Evolutionary conservation across 169 alveolate species (phyloP).

Genomic region (Eimeria acervulina): DNA sequence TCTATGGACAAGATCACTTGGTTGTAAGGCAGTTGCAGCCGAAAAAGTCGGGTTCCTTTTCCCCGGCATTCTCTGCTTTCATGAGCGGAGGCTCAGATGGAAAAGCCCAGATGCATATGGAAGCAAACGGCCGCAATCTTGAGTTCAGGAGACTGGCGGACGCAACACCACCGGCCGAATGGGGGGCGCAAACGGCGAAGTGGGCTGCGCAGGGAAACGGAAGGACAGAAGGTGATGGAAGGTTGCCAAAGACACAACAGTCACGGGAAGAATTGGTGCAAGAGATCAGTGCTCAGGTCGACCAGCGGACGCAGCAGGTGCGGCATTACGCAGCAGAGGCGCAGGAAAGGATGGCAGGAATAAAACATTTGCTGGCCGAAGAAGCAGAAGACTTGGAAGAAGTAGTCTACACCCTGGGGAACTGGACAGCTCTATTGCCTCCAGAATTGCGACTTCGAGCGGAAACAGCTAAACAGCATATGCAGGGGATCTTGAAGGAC

Average conservation of each 20-base stretch:
- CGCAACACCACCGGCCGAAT: neutral
- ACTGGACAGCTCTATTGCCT: slow-evolving; percentile 75
- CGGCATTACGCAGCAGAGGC: slow-evolving; percentile 17
- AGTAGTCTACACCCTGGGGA: slow-evolving; percentile 74
- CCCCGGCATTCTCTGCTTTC: neutral
- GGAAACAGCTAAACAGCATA: slow-evolving; percentile 5
- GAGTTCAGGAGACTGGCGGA: slow-evolving; percentile 47
- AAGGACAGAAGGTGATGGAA: neutral
- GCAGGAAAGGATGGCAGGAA: slow-evolving; percentile 8
- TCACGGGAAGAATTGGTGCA: neutral
- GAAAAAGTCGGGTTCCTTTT: neutral
- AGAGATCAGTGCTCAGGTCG: neutral
- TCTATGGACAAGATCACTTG: slow-evolving; percentile 54
- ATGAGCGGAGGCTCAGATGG: neutral
- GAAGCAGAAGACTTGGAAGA: slow-evolving; percentile 23
- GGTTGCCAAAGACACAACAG: neutral
- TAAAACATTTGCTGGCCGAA: slow-evolving; percentile 17
- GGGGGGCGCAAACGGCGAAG: slow-evolving; percentile 3
- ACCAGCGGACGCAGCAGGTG: slow-evolving; percentile 23
- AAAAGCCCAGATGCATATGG: neutral
- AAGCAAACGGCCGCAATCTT: neutral
- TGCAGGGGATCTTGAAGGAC: slow-evolving; percentile 72
- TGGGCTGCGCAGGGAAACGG: neutral
- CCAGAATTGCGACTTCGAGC: slow-evolving; percentile 70
- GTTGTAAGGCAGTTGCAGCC: slow-evolving; percentile 44